Evolutionary conservation across 2,329 filamentous ascomycete genomes (phyloP).

Genomic region (Venturia effusa): DNA sequence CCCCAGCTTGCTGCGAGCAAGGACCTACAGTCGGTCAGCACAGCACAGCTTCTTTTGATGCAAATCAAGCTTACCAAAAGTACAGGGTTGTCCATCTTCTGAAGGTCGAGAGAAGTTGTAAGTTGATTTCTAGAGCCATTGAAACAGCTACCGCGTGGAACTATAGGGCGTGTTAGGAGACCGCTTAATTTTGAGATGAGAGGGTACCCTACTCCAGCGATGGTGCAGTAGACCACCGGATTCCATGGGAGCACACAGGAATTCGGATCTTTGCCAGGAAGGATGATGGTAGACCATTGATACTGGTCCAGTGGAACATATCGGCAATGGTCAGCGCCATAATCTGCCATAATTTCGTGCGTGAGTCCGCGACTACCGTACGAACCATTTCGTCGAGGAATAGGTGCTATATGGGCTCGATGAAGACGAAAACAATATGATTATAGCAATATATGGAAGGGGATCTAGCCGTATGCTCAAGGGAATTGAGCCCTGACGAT

Average conservation of each 20-base stretch:
- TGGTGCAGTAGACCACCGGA: not conserved
- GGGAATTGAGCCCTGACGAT: not conserved
- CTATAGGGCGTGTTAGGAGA: not conserved
- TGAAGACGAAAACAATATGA: not conserved
- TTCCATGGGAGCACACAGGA: not conserved
- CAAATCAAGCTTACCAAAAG: slow-evolving; percentile 34
- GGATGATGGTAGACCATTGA: not conserved
- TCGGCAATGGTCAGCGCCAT: not conserved
- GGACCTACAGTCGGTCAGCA: not conserved
- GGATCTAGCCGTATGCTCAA: not conserved
- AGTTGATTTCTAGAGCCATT: slow-evolving; percentile 34
- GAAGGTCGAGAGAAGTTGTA: slow-evolving; percentile 37
- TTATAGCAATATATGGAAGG: not conserved
- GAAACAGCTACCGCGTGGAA: slow-evolving; percentile 22
- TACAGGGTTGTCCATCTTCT: slow-evolving; percentile 36
- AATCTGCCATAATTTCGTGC: not conserved
- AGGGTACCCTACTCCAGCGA: not conserved
- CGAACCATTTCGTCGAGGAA: not conserved
- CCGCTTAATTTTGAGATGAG: not conserved
- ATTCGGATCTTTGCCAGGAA: not conserved
- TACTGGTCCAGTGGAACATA: not conserved
- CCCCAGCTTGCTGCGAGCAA: not conserved
- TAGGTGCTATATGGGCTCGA: not conserved
- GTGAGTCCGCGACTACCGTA: not conserved
- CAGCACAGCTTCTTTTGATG: not conserved